Evolutionary conservation across 2,329 filamentous ascomycete species (phyloP).

Genomic region (Emericellopsis atlantica): DNA sequence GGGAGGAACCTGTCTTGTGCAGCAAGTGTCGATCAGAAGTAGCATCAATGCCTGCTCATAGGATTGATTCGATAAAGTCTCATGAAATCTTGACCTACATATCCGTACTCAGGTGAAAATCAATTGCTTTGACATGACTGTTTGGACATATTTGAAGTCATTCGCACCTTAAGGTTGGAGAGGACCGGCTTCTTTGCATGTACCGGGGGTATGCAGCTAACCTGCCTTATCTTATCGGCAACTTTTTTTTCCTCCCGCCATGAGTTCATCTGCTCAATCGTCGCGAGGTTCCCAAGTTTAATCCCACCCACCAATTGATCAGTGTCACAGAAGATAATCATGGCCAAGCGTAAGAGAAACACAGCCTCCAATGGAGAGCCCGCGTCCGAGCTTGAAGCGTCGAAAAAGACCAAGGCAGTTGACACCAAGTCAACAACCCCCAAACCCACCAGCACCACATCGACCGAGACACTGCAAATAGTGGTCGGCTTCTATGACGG

Average conservation of each 20-base stretch:
- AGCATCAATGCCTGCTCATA: too few relatives aligned
- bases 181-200: background rate
- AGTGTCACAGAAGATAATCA: conserved; percentile 9
- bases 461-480: conserved; percentile 61
- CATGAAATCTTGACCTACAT: too few relatives aligned
- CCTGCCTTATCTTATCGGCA: conserved; percentile 19
- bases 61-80: too few relatives aligned
- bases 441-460: conserved; percentile 2
- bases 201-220: conserved; percentile 10
- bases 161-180: background rate
- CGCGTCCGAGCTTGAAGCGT: conserved; percentile 8
- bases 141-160: too few relatives aligned
- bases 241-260: conserved; percentile 2
- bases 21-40: too few relatives aligned
- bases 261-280: background rate
- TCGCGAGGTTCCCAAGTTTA: conserved; percentile 1
- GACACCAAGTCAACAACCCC: conserved; percentile 1
- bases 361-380: conserved; percentile 13
- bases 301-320: background rate
- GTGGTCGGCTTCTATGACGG: conserved; percentile 90
- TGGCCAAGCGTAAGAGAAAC: conserved; percentile 38
- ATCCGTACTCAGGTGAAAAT: too few relatives aligned
- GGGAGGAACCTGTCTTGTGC: too few relatives aligned
- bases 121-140: too few relatives aligned
- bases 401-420: conserved; percentile 19